A percentile compares a stretch with the other conserved stretches of the same genome.
Evolutionary conservation across 176 grass and related monocot genomes (phyloP).

Genomic region (Thinopyrum elongatum): DNA sequence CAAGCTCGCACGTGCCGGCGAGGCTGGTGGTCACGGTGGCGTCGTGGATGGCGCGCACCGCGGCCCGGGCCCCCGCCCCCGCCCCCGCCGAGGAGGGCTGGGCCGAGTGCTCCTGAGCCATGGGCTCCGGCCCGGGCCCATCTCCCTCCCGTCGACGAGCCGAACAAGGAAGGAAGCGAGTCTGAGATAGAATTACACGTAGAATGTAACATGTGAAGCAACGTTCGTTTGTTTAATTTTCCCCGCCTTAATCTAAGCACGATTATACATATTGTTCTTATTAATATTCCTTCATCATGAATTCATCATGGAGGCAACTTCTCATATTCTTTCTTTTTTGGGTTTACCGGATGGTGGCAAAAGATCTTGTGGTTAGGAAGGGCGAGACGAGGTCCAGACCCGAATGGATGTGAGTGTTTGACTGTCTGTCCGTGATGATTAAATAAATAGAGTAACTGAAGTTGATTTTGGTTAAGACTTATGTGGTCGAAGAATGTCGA

Average conservation of each 20-base stretch:
- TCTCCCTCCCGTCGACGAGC: background rate
- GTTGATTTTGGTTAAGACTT: background rate
- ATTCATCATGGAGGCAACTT: background rate
- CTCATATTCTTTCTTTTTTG: background rate
- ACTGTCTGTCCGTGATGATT: background rate
- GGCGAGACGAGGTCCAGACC: background rate
- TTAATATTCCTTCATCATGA: background rate
- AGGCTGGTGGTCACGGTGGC: slow-evolving; percentile 37
- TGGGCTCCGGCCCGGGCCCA: background rate
- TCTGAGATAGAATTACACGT: background rate
- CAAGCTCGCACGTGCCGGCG: slow-evolving; percentile 43
- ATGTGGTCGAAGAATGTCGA: slow-evolving; percentile 18
- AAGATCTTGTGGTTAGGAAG: slow-evolving; percentile 10
- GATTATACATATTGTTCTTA: background rate
- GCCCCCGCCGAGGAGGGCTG: slow-evolving; percentile 49
- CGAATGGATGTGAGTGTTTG: background rate
- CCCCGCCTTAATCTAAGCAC: background rate
- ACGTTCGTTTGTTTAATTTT: slow-evolving; percentile 32
- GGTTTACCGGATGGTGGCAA: no score
- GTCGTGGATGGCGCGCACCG: slow-evolving; percentile 48
- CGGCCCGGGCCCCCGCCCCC: background rate
- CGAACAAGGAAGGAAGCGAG: background rate
- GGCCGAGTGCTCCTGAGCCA: slow-evolving; percentile 56
- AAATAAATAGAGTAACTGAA: background rate
- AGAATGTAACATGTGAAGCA: slow-evolving; percentile 25